Evolutionary conservation across 495 filamentous ascomycete species (phyloP).

Genomic region (Xylaria cubensis): DNA sequence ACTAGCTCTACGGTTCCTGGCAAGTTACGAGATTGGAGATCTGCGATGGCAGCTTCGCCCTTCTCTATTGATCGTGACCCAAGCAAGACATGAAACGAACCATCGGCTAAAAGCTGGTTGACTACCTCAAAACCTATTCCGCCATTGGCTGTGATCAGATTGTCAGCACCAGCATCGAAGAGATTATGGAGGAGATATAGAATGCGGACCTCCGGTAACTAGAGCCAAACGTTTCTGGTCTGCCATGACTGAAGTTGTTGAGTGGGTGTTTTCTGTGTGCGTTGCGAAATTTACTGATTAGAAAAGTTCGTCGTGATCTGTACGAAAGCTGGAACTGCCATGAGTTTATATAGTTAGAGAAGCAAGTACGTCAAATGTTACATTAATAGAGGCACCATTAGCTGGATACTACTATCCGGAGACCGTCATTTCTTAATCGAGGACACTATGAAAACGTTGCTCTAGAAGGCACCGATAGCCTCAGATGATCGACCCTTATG

Average conservation of each 20-base stretch:
- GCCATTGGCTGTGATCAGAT: background rate
- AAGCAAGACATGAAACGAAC: constrained; percentile 6
- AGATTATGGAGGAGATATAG: no score
- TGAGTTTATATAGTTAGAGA: background rate
- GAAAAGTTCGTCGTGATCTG: background rate
- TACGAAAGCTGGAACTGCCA: background rate
- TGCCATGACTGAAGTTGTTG: background rate
- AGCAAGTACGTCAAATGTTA: background rate
- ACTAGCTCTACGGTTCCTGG: constrained; percentile 14
- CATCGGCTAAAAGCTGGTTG: constrained; percentile 17
- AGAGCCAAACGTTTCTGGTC: background rate
- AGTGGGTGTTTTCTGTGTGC: background rate
- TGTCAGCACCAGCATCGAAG: background rate
- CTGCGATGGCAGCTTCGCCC: background rate
- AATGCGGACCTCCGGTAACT: constrained; percentile 1
- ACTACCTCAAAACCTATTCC: constrained; percentile 18
- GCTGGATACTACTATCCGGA: background rate
- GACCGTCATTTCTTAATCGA: background rate
- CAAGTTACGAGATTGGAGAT: constrained; percentile 6
- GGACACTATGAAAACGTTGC: background rate
- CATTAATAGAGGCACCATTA: background rate
- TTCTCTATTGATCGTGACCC: constrained; percentile 13
- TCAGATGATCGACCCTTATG: background rate
- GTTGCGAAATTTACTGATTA: background rate
- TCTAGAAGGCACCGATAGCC: background rate